A percentile compares a stretch with the other conserved stretches of the same genome.
These are phyloP conservation scores for Phallus indusiatus DNA, from an alignment of 768 basidiomycete genomes.

Conservation along the genomic window DNA sequence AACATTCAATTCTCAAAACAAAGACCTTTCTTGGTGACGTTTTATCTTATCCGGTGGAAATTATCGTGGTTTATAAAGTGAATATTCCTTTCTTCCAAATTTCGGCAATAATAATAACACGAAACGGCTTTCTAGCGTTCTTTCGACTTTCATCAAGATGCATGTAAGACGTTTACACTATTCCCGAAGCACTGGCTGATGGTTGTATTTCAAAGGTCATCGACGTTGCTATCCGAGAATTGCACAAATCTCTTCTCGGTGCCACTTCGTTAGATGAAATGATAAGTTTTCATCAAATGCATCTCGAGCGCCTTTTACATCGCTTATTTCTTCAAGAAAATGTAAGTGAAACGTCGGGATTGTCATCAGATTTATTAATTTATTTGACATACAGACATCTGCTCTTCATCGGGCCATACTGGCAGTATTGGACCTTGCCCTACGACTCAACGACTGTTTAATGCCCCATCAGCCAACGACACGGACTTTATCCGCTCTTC, in stretches of 20 bases:
- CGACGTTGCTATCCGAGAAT: slow-evolving; percentile 48
- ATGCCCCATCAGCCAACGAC: slow-evolving; percentile 50
- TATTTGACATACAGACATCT: slow-evolving; percentile 36
- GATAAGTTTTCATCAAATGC: slow-evolving; percentile 32
- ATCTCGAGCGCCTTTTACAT: slow-evolving; percentile 49
- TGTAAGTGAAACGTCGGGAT: slow-evolving; percentile 27
- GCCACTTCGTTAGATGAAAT: slow-evolving; percentile 69
- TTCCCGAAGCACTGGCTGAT: background rate
- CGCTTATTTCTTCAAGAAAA: slow-evolving; percentile 57
- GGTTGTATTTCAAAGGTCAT: slow-evolving; percentile 37
- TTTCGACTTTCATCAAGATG: slow-evolving; percentile 64
- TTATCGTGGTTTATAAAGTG: slow-evolving; percentile 83
- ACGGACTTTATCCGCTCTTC: slow-evolving; percentile 44
- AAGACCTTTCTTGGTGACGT: slow-evolving; percentile 46
- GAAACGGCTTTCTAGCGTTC: slow-evolving; percentile 31
- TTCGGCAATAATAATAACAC: background rate
- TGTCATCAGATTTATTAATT: background rate
- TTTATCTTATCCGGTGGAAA: slow-evolving; percentile 69
- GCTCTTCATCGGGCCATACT: slow-evolving; percentile 57
- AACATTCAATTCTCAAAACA: slow-evolving; percentile 1
- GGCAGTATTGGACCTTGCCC: slow-evolving; percentile 62
- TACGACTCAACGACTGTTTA: slow-evolving; percentile 62
- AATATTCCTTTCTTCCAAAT: slow-evolving; percentile 20
- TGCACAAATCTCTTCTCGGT: slow-evolving; percentile 44
- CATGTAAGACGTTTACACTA: slow-evolving; percentile 36